A percentile compares a stretch with the other conserved stretches of the same genome.
Conservation (phyloP, 2,329 filamentous ascomycete genomes). For the Thielaviopsis populi region DNA sequence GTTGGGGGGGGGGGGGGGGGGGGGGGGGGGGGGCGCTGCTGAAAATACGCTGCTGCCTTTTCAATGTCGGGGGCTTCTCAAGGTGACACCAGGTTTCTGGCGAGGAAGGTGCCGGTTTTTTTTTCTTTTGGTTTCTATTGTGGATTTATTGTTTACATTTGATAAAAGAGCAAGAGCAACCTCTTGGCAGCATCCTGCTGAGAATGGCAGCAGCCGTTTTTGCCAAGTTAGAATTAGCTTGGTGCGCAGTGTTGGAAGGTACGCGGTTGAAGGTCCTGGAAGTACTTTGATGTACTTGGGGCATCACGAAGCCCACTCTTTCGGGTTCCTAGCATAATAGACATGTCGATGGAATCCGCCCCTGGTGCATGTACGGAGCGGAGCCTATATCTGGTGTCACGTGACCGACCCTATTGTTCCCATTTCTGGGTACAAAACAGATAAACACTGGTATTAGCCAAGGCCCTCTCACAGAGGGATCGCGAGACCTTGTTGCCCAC, state of each 20-base stretch:
- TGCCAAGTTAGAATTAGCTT: too few relatives aligned
- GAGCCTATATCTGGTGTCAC: neutral
- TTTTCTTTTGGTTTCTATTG: constrained; percentile 4
- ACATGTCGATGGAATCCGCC: neutral
- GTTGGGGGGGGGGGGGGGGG: neutral
- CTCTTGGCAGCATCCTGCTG: neutral
- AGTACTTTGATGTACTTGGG: too few relatives aligned
- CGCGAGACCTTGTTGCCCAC: neutral
- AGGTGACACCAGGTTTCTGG: neutral
- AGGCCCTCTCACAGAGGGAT: neutral
- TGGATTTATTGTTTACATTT: neutral
- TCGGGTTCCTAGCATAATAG: neutral
- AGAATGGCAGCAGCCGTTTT: too few relatives aligned
- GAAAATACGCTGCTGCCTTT: neutral
- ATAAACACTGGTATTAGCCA: neutral
- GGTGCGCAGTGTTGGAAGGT: too few relatives aligned
- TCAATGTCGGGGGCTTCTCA: neutral
- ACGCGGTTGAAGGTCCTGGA: too few relatives aligned
- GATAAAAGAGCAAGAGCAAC: neutral
- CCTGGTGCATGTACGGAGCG: neutral
- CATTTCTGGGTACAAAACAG: neutral
- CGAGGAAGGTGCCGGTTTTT: neutral
- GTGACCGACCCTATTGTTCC: neutral
- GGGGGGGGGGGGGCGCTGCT: neutral
- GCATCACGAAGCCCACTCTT: neutral